Percentiles rank a stretch among this genome's conserved stretches.
phyloP scores from a whole-genome alignment of 768 basidiomycete genomes.

The Psilocybe subaeruginosa region DNA sequence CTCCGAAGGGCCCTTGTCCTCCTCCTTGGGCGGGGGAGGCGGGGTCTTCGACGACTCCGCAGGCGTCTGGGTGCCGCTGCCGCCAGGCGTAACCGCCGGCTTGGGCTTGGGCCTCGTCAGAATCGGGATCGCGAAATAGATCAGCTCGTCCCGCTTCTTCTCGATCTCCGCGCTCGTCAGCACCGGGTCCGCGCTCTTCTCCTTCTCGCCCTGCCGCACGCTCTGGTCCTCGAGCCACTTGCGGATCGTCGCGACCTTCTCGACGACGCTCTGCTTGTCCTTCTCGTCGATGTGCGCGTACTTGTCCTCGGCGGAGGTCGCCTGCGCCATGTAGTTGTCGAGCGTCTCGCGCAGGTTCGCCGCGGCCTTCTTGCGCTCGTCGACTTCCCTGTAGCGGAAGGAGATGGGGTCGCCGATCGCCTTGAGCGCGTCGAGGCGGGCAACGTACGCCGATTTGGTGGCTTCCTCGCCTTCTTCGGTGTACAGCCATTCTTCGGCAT shows the following conservation, averaged over 20 bases:
- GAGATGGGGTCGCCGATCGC: conserved; percentile 85
- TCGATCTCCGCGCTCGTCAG: conserved; percentile 79
- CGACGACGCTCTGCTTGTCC: conserved; percentile 84
- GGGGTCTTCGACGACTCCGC: conserved; percentile 43
- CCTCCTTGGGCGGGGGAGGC: conserved; percentile 27
- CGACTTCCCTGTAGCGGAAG: conserved; percentile 79
- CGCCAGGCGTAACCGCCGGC: conserved; percentile 57
- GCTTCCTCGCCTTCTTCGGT: conserved; percentile 96
- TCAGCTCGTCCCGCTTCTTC: conserved; percentile 92
- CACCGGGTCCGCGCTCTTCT: conserved; percentile 88
- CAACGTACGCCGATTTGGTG: conserved; percentile 91
- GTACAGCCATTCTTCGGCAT: conserved; percentile 97
- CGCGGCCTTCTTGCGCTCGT: conserved; percentile 76
- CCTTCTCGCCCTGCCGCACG: conserved; percentile 81
- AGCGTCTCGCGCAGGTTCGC: conserved; percentile 84
- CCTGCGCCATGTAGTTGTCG: conserved; percentile 84
- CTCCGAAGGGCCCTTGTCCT: conserved; percentile 57
- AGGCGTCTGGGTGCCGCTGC: conserved; percentile 67
- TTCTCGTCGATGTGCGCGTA: conserved; percentile 89
- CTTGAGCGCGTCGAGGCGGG: conserved; percentile 82
- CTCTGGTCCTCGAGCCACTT: conserved; percentile 97
- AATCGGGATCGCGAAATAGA: conserved; percentile 89
- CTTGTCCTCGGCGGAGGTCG: conserved; percentile 83
- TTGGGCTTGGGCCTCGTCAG: conserved; percentile 93
- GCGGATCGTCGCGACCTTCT: conserved; percentile 86